phyloP scores from a whole-genome alignment of 2,329 filamentous ascomycete genomes.

The Sclerotinia sclerotiorum region DNA sequence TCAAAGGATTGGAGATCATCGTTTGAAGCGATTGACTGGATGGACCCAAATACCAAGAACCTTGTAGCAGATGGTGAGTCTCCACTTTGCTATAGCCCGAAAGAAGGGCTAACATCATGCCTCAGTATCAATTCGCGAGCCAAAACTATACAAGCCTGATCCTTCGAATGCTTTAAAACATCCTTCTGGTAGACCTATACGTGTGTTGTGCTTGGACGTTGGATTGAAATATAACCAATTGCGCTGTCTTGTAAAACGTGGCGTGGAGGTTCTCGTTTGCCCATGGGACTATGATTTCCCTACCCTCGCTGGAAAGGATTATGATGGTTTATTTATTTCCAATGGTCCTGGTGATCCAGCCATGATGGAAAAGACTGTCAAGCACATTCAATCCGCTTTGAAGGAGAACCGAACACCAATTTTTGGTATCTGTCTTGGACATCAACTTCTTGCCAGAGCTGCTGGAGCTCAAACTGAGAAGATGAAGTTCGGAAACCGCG shows the following conservation, averaged over 20 bases:
- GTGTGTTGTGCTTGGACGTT: constrained; percentile 91
- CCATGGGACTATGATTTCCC: constrained; percentile 96
- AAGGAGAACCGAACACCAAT: constrained; percentile 80
- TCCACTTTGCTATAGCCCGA: constrained; percentile 28
- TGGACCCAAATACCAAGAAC: constrained; percentile 89
- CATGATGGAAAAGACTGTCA: constrained; percentile 75
- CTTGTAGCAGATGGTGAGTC: constrained; percentile 88
- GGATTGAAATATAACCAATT: constrained; percentile 99
- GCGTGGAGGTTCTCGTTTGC: constrained; percentile 90
- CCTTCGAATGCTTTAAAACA: constrained; percentile 73
- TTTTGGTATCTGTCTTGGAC: constrained; percentile 94
- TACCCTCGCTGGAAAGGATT: constrained; percentile 72
- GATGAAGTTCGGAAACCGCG: constrained; percentile 99
- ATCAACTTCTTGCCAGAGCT: constrained; percentile 87
- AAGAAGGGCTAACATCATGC: constrained; percentile 44
- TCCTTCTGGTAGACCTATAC: constrained; percentile 81
- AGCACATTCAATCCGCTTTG: constrained; percentile 75
- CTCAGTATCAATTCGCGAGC: constrained; percentile 82
- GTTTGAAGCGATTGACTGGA: constrained; percentile 84
- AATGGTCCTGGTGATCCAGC: constrained; percentile 97
- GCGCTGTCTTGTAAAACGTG: constrained; percentile 84
- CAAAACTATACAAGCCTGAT: constrained; percentile 81
- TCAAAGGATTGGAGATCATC: constrained; percentile 48
- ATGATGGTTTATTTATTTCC: constrained; percentile 95
- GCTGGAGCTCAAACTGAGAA: constrained; percentile 83